These are phyloP conservation scores for Musa itinerans DNA, from an alignment of 176 grass and related monocot species.

Conservation along the genomic window DNA sequence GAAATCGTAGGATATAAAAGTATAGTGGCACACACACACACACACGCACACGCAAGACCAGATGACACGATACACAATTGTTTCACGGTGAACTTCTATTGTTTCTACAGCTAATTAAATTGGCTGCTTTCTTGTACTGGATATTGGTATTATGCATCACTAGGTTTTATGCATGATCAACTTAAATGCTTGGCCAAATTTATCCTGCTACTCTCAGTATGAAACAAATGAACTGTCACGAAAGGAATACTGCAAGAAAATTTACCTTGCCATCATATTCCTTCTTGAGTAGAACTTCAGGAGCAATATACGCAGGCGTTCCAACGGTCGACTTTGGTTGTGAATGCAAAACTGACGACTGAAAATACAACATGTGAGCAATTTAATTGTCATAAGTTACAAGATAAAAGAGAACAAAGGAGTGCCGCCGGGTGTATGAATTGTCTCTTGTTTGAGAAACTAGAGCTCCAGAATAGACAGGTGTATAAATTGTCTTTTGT, in stretches of 20 bases:
- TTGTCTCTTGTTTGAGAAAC: neutral
- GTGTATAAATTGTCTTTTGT: neutral
- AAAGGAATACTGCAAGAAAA: neutral
- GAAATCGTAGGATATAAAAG: too few relatives aligned
- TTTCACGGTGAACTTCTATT: too few relatives aligned
- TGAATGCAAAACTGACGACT: conserved; percentile 65
- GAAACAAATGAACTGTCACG: neutral
- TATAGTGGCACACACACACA: too few relatives aligned
- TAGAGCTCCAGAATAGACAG: neutral
- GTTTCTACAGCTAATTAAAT: neutral
- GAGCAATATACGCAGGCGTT: conserved; percentile 70
- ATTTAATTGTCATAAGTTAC: neutral
- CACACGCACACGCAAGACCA: too few relatives aligned
- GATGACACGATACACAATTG: too few relatives aligned
- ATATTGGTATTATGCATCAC: neutral
- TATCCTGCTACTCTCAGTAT: neutral
- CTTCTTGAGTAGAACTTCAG: conserved; percentile 50
- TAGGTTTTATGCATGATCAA: neutral
- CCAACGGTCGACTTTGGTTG: conserved; percentile 77
- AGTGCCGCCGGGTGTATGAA: too few relatives aligned
- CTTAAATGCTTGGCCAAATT: neutral
- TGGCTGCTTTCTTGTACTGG: neutral
- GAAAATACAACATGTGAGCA: neutral
- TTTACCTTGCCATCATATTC: conserved; percentile 73
- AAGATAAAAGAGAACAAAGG: too few relatives aligned